Percentiles rank a stretch among this genome's conserved stretches.
Evolutionary conservation across 805 yeast genomes (phyloP).

Genomic region (Hanseniaspora lachancei): DNA sequence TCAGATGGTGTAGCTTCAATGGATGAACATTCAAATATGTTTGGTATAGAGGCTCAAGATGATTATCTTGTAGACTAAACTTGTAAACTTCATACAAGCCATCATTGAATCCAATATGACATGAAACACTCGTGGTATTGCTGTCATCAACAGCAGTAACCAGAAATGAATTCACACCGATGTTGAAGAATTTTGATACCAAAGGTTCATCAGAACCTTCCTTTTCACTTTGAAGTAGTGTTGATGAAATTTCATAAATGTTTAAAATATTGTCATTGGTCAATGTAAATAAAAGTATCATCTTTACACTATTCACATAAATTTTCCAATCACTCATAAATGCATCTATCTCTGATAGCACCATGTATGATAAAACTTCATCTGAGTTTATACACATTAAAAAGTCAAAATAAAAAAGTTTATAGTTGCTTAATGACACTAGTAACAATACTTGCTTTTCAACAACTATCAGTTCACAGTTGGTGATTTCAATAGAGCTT

Average conservation of each 20-base stretch:
- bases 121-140: not conserved
- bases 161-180: not conserved
- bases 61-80: not conserved
- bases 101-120: constrained; percentile 4
- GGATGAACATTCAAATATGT: not conserved
- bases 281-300: not conserved
- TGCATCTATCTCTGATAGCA: constrained; percentile 2
- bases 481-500: not conserved
- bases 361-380: not conserved
- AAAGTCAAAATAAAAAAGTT: not conserved
- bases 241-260: not conserved
- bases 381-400: not conserved
- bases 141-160: not conserved
- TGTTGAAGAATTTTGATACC: constrained; percentile 1
- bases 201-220: not conserved
- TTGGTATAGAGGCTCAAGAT: not conserved
- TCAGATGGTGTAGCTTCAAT: not conserved
- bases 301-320: not conserved
- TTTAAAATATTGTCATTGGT: constrained; percentile 7
- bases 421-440: constrained; percentile 1
- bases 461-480: not conserved
- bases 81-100: constrained; percentile 6
- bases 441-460: not conserved
- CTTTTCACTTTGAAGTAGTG: not conserved
- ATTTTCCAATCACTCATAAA: constrained; percentile 2